Evolutionary conservation across 2,329 filamentous ascomycete genomes (phyloP), one percentile per base, ranked within the genome.

Genomic region (Uncinocarpus reesii): DNA sequence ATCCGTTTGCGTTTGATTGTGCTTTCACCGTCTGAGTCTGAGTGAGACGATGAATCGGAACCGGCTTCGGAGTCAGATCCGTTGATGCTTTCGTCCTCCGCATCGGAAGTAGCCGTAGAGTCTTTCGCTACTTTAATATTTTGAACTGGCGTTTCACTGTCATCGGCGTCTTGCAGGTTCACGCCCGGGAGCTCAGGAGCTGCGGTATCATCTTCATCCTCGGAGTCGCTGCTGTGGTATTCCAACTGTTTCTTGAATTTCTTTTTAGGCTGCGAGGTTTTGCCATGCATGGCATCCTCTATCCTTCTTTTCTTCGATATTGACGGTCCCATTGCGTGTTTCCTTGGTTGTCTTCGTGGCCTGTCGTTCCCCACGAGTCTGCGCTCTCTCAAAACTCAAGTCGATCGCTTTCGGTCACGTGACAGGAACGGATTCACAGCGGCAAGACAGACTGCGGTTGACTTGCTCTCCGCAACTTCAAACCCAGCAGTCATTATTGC

Each of bases 161-260:
- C 49, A 23, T 50, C 52, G 21, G 47, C 50, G 36, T 51, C 46
- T 41, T 53, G 49, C 1, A 49, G 46, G 20, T 52, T 50, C 32
- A 51, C 52, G 26, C 51, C 52, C 43, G 57, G 45, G 47, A 50
- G 54, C 49, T 57, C 50, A 43, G 54, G 32, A 10, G 41, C 48
- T 47, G 54, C 59, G 20, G 66, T 65, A 29, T 72, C 71, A 42
- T 71, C 67, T 48, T 79, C 75, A 48, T 79, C 75, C 37, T 80
- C 77, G 50, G 76, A 76, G 26, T 77, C 81, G 60, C 67, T 66
- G 64, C 77, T 81, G 72, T 82, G 75, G 66, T 84, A 83, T 50
- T 71, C 66, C 55, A 67, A 68, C 62, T 83, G 79, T 62, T 79
- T 80, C 63, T 77, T 79, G 61, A 79, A 72, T 57, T 78, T 78